Conservation (phyloP, 2,329 filamentous ascomycete genomes). For the Clonostachys rosea region DNA sequence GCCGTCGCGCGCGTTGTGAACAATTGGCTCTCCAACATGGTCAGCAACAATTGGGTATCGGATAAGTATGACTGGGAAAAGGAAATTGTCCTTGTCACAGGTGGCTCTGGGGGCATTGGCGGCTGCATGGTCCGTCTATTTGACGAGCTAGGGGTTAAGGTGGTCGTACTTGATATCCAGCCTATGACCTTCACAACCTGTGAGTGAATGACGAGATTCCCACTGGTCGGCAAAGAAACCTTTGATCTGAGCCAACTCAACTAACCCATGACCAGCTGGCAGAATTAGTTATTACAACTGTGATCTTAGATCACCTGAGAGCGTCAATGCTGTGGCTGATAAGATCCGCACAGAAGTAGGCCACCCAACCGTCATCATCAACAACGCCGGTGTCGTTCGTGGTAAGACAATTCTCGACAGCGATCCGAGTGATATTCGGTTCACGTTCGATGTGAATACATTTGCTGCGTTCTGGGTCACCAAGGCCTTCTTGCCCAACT, state of each 20-base stretch:
- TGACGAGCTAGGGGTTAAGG: slow-evolving; percentile 59
- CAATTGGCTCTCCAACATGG: slow-evolving; percentile 22
- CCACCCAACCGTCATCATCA: slow-evolving; percentile 65
- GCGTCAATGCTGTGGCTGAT: slow-evolving; percentile 45
- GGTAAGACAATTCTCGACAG: slow-evolving; percentile 57
- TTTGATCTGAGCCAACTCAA: too few species aligned
- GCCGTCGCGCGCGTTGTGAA: slow-evolving; percentile 17
- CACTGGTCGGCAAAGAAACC: neutral
- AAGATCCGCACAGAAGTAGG: slow-evolving; percentile 52
- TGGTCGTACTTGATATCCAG: slow-evolving; percentile 69
- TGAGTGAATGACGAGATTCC: slow-evolving; percentile 18
- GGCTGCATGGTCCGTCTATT: slow-evolving; percentile 59
- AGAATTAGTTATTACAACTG: slow-evolving; percentile 66
- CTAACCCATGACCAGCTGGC: slow-evolving; percentile 10
- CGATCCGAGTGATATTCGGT: slow-evolving; percentile 52
- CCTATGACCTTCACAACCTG: slow-evolving; percentile 47
- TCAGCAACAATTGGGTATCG: slow-evolving; percentile 25
- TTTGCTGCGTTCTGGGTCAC: slow-evolving; percentile 63
- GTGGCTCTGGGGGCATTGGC: slow-evolving; percentile 72
- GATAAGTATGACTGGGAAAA: slow-evolving; percentile 58
- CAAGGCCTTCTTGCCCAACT: slow-evolving; percentile 62
- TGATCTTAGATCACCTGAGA: slow-evolving; percentile 58
- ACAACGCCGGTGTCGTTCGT: slow-evolving; percentile 63
- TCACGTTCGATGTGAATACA: slow-evolving; percentile 69
- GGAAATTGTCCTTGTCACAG: slow-evolving; percentile 71